phyloP scores from a whole-genome alignment of 1,139 yeast genomes.

The Zygoascus meyerae region DNA sequence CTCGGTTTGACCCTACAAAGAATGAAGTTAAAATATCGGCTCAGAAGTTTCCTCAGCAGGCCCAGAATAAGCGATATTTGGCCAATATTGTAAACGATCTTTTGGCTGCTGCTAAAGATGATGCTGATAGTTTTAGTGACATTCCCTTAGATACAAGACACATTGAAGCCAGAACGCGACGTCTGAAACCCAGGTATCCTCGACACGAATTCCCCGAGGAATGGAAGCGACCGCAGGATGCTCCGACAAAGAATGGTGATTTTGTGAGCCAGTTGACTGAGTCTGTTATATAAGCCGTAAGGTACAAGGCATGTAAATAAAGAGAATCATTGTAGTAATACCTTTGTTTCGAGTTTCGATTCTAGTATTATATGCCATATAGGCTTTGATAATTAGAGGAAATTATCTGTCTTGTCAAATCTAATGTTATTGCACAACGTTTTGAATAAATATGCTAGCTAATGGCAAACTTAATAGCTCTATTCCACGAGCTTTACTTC shows the following conservation, averaged over 20 bases:
- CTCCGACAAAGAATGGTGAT: conserved; percentile 19
- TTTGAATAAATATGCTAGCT: too few relatives aligned
- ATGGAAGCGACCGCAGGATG: conserved; percentile 67
- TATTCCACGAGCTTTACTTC: too few relatives aligned
- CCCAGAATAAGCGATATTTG: conserved; percentile 77
- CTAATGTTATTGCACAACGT: too few relatives aligned
- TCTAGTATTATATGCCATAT: too few relatives aligned
- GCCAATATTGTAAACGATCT: conserved; percentile 59
- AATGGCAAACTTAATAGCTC: too few relatives aligned
- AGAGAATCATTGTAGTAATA: too few relatives aligned
- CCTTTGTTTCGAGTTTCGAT: too few relatives aligned
- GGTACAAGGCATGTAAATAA: too few relatives aligned
- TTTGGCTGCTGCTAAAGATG: conserved; percentile 59
- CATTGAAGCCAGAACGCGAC: conserved; percentile 41
- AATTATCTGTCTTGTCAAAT: too few relatives aligned
- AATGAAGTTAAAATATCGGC: conserved; percentile 58
- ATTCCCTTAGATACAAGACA: conserved; percentile 81
- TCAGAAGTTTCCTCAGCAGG: conserved; percentile 62
- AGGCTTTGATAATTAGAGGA: too few relatives aligned
- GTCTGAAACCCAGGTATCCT: conserved; percentile 32
- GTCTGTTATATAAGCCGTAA: neutral
- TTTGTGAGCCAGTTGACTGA: conserved; percentile 7
- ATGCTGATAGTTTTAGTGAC: conserved; percentile 59
- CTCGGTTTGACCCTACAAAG: conserved; percentile 60
- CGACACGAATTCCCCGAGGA: conserved; percentile 58